A percentile compares a stretch with the other conserved stretches of the same genome.
Conservation (phyloP, 805 yeast species). For the Lipomyces japonicus region DNA sequence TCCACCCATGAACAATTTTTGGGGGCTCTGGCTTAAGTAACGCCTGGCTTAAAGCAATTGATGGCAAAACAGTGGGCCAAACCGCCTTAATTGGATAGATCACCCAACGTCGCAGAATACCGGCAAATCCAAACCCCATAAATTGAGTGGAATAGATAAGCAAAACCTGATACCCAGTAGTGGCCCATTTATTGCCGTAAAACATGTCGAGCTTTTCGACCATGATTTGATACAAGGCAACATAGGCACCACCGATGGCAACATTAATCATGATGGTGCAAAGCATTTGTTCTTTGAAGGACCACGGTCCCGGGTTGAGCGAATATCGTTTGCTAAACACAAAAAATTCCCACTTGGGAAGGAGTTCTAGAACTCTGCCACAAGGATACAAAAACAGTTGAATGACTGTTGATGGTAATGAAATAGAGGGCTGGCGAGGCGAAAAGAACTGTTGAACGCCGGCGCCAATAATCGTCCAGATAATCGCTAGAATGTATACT, state of each 20-base stretch:
- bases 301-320: constrained; percentile 59
- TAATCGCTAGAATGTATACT: constrained; percentile 46
- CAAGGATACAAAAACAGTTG: constrained; percentile 59
- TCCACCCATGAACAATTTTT: constrained; percentile 48
- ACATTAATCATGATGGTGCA: constrained; percentile 41
- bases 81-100: constrained; percentile 61
- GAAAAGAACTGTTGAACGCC: constrained; percentile 44
- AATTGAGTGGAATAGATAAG: constrained; percentile 55
- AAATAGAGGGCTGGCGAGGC: constrained; percentile 52
- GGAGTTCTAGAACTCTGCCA: constrained; percentile 46
- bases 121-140: constrained; percentile 65
- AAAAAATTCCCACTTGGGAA: constrained; percentile 46
- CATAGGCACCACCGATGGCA: constrained; percentile 14
- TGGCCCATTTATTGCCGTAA: constrained; percentile 36
- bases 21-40: constrained; percentile 1
- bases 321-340: constrained; percentile 34
- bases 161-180: constrained; percentile 50
- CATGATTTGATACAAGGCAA: constrained; percentile 34
- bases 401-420: constrained; percentile 50
- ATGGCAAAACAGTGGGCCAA: constrained; percentile 56
- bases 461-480: constrained; percentile 30
- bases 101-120: constrained; percentile 54
- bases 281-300: constrained; percentile 62
- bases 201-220: constrained; percentile 35
- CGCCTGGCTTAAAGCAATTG: constrained; percentile 11